phyloP scores from a whole-genome alignment of 768 basidiomycete species.

The Trametes coccinea region DNA sequence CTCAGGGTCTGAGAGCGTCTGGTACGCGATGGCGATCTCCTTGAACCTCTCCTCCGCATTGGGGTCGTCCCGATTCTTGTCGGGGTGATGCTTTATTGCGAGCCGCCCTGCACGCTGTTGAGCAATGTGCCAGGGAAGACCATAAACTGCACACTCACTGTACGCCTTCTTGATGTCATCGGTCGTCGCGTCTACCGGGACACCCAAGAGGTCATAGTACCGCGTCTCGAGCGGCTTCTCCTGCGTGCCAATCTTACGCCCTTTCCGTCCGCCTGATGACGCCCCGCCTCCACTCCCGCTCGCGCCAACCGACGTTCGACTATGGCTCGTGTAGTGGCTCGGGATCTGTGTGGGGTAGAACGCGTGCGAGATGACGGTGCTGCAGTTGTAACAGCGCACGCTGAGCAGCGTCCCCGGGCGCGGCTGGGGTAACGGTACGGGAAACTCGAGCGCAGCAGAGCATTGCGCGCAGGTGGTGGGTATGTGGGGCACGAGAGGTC shows the following conservation, averaged over 20 bases:
- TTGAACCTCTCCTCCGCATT: slow-evolving; percentile 87
- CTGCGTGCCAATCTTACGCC: slow-evolving; percentile 85
- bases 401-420: slow-evolving; percentile 57
- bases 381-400: slow-evolving; percentile 72
- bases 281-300: slow-evolving; percentile 16
- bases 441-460: slow-evolving; percentile 61
- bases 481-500: slow-evolving; percentile 68
- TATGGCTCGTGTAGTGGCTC: slow-evolving; percentile 17
- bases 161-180: slow-evolving; percentile 94
- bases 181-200: slow-evolving; percentile 69
- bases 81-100: slow-evolving; percentile 89
- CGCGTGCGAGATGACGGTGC: slow-evolving; percentile 55
- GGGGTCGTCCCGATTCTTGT: slow-evolving; percentile 90
- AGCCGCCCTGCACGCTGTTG: slow-evolving; percentile 55
- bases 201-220: slow-evolving; percentile 87
- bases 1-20: slow-evolving; percentile 75
- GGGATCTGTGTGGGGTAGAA: slow-evolving; percentile 69
- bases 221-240: slow-evolving; percentile 84
- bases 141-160: slow-evolving; percentile 44
- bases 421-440: slow-evolving; percentile 60
- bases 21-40: slow-evolving; percentile 86
- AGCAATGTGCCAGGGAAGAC: neutral
- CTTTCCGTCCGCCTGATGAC: slow-evolving; percentile 40
- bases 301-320: slow-evolving; percentile 1
- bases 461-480: slow-evolving; percentile 63